Evolutionary conservation across 352 stramenopile genomes (phyloP), one percentile per base, ranked within the genome.

Genomic region (Globisporangium cederbergense): DNA sequence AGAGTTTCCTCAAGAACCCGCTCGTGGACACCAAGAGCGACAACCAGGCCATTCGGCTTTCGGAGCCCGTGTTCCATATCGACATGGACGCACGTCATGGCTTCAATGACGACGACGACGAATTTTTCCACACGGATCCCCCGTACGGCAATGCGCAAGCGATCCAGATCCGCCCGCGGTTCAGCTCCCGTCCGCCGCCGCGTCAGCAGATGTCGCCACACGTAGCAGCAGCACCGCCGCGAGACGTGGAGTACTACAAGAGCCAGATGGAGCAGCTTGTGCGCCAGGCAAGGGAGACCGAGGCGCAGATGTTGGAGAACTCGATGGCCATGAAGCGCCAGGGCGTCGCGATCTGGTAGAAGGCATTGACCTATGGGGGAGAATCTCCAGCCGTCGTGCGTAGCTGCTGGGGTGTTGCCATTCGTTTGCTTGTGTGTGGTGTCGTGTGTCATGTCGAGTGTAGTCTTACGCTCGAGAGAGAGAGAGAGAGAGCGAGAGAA

Each of bases 231-330:
- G 11, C 51, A 22, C 28, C 50, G 10, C 30, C 36, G 9, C 7
- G 34, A 4, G 32, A 56, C 7, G 72, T 81, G 16, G 73, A 86
- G 55, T 88, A 76, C 47, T 87, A 83, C 66, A 81, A 79, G 58
- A 68, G 62, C 34, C 85, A 89, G 62, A 89, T 91, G 79, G 70
- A 83, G 67, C 74, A 89, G 40, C 75, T 93, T 6, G 80, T 91
- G 59, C 72, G 64, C 16, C 79, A 89, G 45, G 82, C 84, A n/a
- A 76, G 88, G 57, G 70, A 88, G 50, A 91, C 82, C 8, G 82
- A 93, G 62, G 77, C 73, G 38, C 76, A 90, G 51, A 65, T 90
- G 70, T 64, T 86, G 32, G 79, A 91, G 65, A 88, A 82, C 63
- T 75, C 72, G 49, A 58, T 82, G 32, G 60, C 74, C 54, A 87